Percentiles rank a stretch among this genome's conserved stretches.
Evolutionary conservation across 805 yeast genomes (phyloP).

Genomic region (Kazachstania viticola): DNA sequence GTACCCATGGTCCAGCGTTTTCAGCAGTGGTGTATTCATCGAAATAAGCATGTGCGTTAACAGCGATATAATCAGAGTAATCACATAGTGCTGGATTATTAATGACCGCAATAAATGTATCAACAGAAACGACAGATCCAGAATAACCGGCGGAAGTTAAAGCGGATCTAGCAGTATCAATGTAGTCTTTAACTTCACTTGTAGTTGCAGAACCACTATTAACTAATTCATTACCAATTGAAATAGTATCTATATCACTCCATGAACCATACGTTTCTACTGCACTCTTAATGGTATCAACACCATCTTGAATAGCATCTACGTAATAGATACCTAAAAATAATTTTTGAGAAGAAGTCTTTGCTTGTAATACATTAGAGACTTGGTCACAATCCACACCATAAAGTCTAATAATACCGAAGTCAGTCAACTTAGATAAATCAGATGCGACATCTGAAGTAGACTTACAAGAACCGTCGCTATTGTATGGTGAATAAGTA

Average conservation of each 20-base stretch:
- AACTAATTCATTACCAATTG: conserved; percentile 95
- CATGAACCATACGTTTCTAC: conserved; percentile 59
- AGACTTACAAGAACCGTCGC: conserved; percentile 59
- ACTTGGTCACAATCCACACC: conserved; percentile 85
- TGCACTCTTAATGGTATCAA: conserved; percentile 47
- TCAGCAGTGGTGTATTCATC: conserved; percentile 72
- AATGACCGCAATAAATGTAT: conserved; percentile 90
- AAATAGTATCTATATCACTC: conserved; percentile 65
- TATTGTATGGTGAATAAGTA: conserved; percentile 71
- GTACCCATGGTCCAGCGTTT: conserved; percentile 83
- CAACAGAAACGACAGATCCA: conserved; percentile 91
- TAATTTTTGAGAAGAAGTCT: conserved; percentile 50
- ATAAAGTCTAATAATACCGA: conserved; percentile 59
- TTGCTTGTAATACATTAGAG: conserved; percentile 55
- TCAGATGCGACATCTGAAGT: conserved; percentile 48
- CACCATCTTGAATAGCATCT: conserved; percentile 41
- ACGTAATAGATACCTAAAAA: conserved; percentile 66
- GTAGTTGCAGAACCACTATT: conserved; percentile 73
- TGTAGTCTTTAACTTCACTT: conserved; percentile 53
- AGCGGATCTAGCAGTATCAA: conserved; percentile 58
- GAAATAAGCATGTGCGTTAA: conserved; percentile 95
- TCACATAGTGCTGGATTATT: conserved; percentile 90
- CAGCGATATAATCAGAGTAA: conserved; percentile 84
- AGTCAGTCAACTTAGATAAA: conserved; percentile 40
- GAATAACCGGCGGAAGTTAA: conserved; percentile 73